Evolutionary conservation across 2,329 filamentous ascomycete species (phyloP).

Genomic region (Chaetothyriales sp.): DNA sequence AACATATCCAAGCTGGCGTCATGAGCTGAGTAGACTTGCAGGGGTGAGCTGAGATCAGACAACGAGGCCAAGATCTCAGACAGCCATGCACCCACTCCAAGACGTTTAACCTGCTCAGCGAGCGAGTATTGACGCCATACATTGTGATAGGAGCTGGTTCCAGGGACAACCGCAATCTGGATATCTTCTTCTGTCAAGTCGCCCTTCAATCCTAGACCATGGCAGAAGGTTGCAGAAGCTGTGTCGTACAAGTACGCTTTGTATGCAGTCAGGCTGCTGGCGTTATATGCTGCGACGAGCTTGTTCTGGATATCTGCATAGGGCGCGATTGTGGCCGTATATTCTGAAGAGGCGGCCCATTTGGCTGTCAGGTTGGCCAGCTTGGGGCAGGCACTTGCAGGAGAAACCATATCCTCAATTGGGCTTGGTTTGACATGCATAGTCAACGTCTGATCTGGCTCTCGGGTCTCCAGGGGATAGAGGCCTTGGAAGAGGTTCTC

Average conservation of each 20-base stretch:
- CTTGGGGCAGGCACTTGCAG: constrained; percentile 1
- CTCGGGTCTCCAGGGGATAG: constrained; percentile 1
- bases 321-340: background rate
- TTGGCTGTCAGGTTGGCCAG: constrained; percentile 1
- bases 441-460: background rate
- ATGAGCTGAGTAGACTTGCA: constrained; percentile 3
- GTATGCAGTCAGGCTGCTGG: background rate
- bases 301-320: background rate
- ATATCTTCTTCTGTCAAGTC: constrained; percentile 1
- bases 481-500: constrained; percentile 2
- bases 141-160: constrained; percentile 1
- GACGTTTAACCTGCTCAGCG: background rate
- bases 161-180: background rate
- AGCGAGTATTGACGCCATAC: background rate
- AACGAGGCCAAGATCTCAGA: background rate
- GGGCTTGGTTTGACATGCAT: constrained; percentile 2
- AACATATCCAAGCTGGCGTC: constrained; percentile 4
- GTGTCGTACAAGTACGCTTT: constrained; percentile 1
- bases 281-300: constrained; percentile 1
- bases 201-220: constrained; percentile 2
- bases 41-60: background rate
- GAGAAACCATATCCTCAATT: constrained; percentile 1
- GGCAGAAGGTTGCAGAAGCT: constrained; percentile 1
- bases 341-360: background rate
- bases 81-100: constrained; percentile 1